Evolutionary conservation across 1,284 basidiomycete genomes (phyloP).

Genomic region (Fistulinella cinereoalba): DNA sequence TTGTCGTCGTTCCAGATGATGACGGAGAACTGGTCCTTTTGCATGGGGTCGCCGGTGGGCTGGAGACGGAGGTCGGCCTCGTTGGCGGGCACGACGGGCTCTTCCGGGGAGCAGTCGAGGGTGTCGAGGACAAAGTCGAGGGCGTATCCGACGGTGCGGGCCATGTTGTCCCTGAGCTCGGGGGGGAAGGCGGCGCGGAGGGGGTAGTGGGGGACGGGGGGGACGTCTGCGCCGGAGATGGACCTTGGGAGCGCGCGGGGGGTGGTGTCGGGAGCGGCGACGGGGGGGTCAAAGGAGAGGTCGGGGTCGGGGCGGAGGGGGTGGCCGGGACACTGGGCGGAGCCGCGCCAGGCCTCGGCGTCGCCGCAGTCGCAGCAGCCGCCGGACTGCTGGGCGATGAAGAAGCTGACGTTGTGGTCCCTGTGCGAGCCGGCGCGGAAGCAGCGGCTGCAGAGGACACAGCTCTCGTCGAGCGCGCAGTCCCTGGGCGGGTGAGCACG

Average conservation of each 20-base stretch:
- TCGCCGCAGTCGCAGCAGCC: slow-evolving; percentile 95
- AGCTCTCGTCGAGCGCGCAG: slow-evolving; percentile 85
- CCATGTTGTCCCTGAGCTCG: slow-evolving; percentile 71
- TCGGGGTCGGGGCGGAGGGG: slow-evolving; percentile 32
- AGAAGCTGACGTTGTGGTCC: slow-evolving; percentile 88
- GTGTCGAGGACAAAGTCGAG: slow-evolving; percentile 86
- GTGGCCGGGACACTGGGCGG: slow-evolving; percentile 73
- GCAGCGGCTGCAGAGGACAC: slow-evolving; percentile 84
- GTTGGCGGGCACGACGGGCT: slow-evolving; percentile 64
- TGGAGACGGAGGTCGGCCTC: slow-evolving; percentile 72
- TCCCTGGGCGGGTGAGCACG: slow-evolving; percentile 51
- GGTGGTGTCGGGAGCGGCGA: slow-evolving; percentile 28
- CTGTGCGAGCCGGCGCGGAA: slow-evolving; percentile 82
- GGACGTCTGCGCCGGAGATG: slow-evolving; percentile 47
- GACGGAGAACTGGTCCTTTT: slow-evolving; percentile 79
- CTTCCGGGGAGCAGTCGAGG: slow-evolving; percentile 82
- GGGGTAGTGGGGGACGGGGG: slow-evolving; percentile 57
- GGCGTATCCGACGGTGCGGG: slow-evolving; percentile 71
- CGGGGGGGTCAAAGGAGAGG: slow-evolving; percentile 8
- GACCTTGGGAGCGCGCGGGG: slow-evolving; percentile 34
- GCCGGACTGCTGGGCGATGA: slow-evolving; percentile 85
- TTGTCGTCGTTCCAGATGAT: slow-evolving; percentile 98
- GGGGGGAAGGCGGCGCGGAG: slow-evolving; percentile 54
- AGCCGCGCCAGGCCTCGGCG: slow-evolving; percentile 74
- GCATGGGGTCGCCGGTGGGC: slow-evolving; percentile 69